phyloP scores from a whole-genome alignment of 768 basidiomycete species.

The Leucocoprinus sp. region DNA sequence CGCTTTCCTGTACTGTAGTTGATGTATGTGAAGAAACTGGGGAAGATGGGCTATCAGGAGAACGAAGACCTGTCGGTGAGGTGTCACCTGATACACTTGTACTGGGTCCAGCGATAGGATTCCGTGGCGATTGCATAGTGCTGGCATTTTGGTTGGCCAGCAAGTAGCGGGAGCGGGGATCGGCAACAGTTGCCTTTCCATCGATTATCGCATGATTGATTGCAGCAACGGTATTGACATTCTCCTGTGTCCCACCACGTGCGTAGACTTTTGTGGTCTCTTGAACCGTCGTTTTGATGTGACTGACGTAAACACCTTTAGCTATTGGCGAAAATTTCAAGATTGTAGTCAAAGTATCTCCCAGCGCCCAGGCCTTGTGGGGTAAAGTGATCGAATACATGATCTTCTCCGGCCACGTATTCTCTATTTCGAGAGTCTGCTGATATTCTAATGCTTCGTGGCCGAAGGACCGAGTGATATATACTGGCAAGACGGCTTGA shows the following conservation, averaged over 20 bases:
- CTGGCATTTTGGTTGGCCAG: not conserved
- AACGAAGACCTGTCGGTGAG: not conserved
- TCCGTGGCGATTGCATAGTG: not conserved
- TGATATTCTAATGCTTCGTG: slow-evolving; percentile 89
- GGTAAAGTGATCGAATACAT: slow-evolving; percentile 94
- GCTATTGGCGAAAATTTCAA: slow-evolving; percentile 82
- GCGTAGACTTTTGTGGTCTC: slow-evolving; percentile 63
- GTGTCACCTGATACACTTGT: slow-evolving; percentile 1
- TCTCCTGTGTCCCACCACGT: slow-evolving; percentile 49
- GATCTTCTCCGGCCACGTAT: slow-evolving; percentile 95
- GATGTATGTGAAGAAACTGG: not conserved
- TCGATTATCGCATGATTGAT: slow-evolving; percentile 61
- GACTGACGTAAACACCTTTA: slow-evolving; percentile 74
- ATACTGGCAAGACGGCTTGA: slow-evolving; percentile 50
- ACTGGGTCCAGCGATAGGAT: not conserved
- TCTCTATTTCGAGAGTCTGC: slow-evolving; percentile 91
- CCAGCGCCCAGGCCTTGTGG: slow-evolving; percentile 93
- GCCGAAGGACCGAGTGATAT: slow-evolving; percentile 65
- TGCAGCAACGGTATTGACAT: slow-evolving; percentile 50
- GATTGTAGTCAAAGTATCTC: slow-evolving; percentile 72
- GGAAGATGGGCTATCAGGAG: slow-evolving; percentile 1
- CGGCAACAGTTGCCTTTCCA: slow-evolving; percentile 42
- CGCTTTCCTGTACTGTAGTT: not conserved
- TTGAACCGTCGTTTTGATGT: slow-evolving; percentile 58
- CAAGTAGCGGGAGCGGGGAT: slow-evolving; percentile 17